Conservation (phyloP, 306 rosid genomes). For the Abrus precatorius region DNA sequence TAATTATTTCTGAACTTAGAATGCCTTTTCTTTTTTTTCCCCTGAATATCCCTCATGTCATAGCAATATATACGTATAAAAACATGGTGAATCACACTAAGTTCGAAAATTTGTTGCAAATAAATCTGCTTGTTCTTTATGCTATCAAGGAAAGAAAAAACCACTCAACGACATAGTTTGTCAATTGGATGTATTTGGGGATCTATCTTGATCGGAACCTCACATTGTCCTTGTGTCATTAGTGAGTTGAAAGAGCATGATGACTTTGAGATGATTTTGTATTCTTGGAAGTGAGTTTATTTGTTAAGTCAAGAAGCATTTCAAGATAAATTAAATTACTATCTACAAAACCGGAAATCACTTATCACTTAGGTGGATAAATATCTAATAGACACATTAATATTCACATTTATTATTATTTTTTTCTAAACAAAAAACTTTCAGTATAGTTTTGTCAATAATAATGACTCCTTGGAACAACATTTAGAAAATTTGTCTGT, state of each 20-base stretch:
- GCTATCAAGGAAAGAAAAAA: conserved; percentile 28
- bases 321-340: conserved; percentile 20
- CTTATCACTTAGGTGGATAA: not conserved
- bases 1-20: conserved; percentile 62
- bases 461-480: conserved; percentile 16
- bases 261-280: conserved; percentile 4
- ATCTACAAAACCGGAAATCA: conserved; percentile 27
- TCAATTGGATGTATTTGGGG: conserved; percentile 10
- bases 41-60: not conserved
- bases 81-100: conserved; percentile 21
- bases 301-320: conserved; percentile 5
- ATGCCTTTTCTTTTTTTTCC: conserved; percentile 23
- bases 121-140: conserved; percentile 28
- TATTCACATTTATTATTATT: not conserved
- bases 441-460: conserved; percentile 3
- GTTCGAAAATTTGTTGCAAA: conserved; percentile 19
- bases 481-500: conserved; percentile 28
- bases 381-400: not conserved
- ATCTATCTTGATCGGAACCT: conserved; percentile 27
- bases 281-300: conserved; percentile 23
- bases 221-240: not conserved
- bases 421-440: conserved; percentile 14
- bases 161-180: not conserved
- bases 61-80: conserved; percentile 9
- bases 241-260: conserved; percentile 25